These are phyloP conservation scores for Trichoderma parareesei DNA, from an alignment of 495 filamentous ascomycete species.

Conservation along the genomic window DNA sequence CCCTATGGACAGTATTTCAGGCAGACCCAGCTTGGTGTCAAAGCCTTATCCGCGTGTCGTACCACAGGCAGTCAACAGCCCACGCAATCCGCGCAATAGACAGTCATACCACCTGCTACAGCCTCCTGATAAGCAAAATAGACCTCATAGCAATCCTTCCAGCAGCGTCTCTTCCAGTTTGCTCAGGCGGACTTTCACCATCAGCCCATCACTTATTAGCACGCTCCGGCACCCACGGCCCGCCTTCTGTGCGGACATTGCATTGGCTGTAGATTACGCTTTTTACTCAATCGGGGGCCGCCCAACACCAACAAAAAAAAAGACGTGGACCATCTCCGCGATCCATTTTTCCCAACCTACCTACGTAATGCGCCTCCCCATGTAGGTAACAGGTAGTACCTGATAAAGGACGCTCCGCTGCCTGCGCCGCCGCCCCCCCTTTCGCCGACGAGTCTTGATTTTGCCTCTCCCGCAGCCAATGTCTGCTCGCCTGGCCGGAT, in stretches of 20 bases:
- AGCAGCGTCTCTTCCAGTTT: no score
- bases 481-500: conserved; percentile 6
- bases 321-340: neutral
- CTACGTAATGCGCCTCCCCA: conserved; percentile 5
- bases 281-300: no score
- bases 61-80: no score
- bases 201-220: neutral
- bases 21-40: no score
- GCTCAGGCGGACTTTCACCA: neutral
- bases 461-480: neutral
- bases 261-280: no score
- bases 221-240: conserved; percentile 1
- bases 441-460: neutral
- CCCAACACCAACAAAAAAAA: neutral
- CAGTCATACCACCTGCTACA: no score
- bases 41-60: no score
- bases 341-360: neutral
- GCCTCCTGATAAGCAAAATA: no score
- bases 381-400: neutral
- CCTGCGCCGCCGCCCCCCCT: neutral
- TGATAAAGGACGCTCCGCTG: neutral
- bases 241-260: neutral
- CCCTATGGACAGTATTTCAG: no score
- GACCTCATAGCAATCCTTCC: no score
- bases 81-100: no score